Conservation (phyloP, 139 green algal species). For the Haematococcus sp. region DNA sequence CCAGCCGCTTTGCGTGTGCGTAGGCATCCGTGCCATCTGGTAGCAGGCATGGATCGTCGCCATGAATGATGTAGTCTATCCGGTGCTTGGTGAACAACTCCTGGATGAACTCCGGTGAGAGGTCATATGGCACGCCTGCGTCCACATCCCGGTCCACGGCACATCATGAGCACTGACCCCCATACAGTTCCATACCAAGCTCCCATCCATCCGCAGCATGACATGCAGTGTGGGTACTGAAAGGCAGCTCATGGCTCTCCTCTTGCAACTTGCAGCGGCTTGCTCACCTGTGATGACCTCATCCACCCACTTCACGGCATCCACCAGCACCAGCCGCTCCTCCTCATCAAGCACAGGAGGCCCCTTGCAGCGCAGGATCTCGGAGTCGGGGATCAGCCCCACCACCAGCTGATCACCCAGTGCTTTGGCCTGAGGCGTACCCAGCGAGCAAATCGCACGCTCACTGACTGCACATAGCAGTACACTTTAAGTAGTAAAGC, state of each 20-base stretch:
- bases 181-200: too few species aligned
- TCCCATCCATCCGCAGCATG: too few species aligned
- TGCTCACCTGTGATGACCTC: slow-evolving; percentile 85
- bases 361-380: slow-evolving; percentile 92
- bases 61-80: slow-evolving; percentile 99
- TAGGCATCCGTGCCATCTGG: slow-evolving; percentile 98
- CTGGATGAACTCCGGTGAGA: slow-evolving; percentile 89
- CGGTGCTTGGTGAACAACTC: slow-evolving; percentile 89
- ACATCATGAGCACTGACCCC: too few species aligned
- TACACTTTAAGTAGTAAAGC: neutral
- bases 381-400: slow-evolving; percentile 90
- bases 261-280: too few species aligned
- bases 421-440: slow-evolving; percentile 60
- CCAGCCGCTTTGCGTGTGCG: slow-evolving; percentile 87
- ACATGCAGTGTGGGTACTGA: too few species aligned
- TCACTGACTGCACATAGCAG: neutral
- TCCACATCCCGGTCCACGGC: too few species aligned
- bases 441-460: neutral
- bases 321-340: slow-evolving; percentile 86
- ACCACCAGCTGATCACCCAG: slow-evolving; percentile 94
- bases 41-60: slow-evolving; percentile 97
- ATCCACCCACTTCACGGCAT: slow-evolving; percentile 96
- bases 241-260: too few species aligned
- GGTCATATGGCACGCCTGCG: slow-evolving; percentile 90
- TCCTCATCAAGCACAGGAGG: slow-evolving; percentile 90